phyloP scores from a whole-genome alignment of 23 red algal species.

The Gracilaria gracilis region DNA sequence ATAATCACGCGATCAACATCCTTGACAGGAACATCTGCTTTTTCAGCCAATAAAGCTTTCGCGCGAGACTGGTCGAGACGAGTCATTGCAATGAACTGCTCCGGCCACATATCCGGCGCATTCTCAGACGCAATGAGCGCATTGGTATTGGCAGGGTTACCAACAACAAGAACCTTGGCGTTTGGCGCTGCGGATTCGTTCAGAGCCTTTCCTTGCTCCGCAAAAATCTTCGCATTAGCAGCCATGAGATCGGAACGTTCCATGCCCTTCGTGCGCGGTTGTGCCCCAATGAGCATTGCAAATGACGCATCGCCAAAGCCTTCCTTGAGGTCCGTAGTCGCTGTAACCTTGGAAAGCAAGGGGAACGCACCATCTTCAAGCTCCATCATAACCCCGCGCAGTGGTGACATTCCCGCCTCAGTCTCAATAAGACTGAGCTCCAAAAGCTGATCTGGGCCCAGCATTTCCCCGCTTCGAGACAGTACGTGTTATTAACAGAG shows the following conservation, averaged over 20 bases:
- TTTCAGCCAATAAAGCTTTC: conserved; percentile 82
- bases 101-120: conserved; percentile 88
- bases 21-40: conserved; percentile 78
- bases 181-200: conserved; percentile 69
- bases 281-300: conserved; percentile 88
- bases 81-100: conserved; percentile 96
- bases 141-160: conserved; percentile 97
- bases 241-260: conserved; percentile 92
- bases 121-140: conserved; percentile 92
- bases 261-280: conserved; percentile 87
- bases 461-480: conserved; percentile 83
- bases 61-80: conserved; percentile 96
- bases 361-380: conserved; percentile 97
- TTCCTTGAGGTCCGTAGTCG: conserved; percentile 84
- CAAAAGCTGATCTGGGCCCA: conserved; percentile 93
- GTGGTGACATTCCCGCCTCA: conserved; percentile 79
- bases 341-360: conserved; percentile 81
- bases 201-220: conserved; percentile 93
- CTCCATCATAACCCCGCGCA: conserved; percentile 98
- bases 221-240: conserved; percentile 95
- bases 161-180: conserved; percentile 86
- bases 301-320: conserved; percentile 93
- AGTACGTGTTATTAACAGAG: background rate
- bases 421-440: conserved; percentile 87
- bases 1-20: conserved; percentile 97